A percentile compares a stretch with the other conserved stretches of the same genome.
These are phyloP conservation scores for Dictyostelium purpureum DNA, from an alignment of 78 protist genomes.

Conservation along the genomic window DNA sequence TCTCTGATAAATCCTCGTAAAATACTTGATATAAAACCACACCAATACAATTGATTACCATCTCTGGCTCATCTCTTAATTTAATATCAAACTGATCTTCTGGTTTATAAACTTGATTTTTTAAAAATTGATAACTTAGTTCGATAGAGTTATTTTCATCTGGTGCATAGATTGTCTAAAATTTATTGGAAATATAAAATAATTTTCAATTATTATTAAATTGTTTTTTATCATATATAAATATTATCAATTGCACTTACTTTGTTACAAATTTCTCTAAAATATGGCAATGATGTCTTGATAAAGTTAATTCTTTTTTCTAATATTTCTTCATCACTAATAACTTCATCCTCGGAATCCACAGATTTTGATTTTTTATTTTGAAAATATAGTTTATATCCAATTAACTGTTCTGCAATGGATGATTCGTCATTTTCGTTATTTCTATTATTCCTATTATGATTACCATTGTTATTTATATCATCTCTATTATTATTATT, in stretches of 20 bases:
- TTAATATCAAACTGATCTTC: conserved; percentile 15
- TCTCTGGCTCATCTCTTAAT: conserved; percentile 57
- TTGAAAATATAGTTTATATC: conserved; percentile 1
- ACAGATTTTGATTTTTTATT: not conserved
- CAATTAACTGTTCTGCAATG: not conserved
- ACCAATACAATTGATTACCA: conserved; percentile 75
- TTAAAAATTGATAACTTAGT: conserved; percentile 35
- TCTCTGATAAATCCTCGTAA: not conserved
- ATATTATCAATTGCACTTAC: conserved; percentile 8
- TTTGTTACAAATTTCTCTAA: conserved; percentile 34
- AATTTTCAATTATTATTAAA: not conserved
- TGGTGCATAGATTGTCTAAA: conserved; percentile 40
- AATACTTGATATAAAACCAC: conserved; percentile 24
- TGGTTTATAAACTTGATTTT: not conserved
- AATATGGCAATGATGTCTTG: not conserved
- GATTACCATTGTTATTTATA: too few relatives aligned
- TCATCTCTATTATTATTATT: too few relatives aligned
- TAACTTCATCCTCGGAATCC: not conserved
- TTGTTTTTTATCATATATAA: not conserved
- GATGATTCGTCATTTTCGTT: too few relatives aligned
- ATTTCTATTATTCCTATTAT: too few relatives aligned
- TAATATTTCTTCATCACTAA: not conserved
- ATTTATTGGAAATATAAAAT: not conserved
- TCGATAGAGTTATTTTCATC: conserved; percentile 52
- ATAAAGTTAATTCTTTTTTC: conserved; percentile 28